phyloP scores from a whole-genome alignment of 2,329 filamentous ascomycete species.

The Colletotrichum trifolii region DNA sequence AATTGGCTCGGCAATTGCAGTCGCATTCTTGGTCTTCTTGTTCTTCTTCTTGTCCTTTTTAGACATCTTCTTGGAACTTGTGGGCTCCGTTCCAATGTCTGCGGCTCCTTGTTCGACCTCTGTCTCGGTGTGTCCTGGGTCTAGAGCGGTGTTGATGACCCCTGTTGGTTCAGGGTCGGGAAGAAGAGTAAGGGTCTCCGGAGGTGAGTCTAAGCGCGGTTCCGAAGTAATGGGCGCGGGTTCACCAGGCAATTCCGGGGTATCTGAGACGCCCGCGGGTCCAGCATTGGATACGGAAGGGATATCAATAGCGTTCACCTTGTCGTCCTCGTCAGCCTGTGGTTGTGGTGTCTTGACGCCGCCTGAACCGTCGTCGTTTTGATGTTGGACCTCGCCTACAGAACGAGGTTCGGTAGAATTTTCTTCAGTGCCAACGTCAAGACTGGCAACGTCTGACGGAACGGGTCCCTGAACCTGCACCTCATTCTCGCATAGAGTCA shows the following conservation, averaged over 20 bases:
- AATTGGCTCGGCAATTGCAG: constrained; percentile 9
- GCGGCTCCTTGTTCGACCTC: constrained; percentile 10
- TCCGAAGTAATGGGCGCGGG: constrained; percentile 21
- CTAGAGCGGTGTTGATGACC: constrained; percentile 22
- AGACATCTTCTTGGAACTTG: constrained; percentile 39
- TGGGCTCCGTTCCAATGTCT: constrained; percentile 30
- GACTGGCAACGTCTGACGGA: constrained; percentile 25
- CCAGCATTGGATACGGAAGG: constrained; percentile 14
- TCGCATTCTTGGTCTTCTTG: constrained; percentile 30
- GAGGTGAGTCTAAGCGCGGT: constrained; percentile 26
- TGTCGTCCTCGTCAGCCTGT: constrained; percentile 44
- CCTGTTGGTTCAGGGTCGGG: constrained; percentile 23
- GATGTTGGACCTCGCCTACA: constrained; percentile 40
- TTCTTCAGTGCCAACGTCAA: constrained; percentile 34
- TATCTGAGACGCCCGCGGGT: constrained; percentile 16
- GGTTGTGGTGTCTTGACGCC: constrained; percentile 44
- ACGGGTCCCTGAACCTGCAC: constrained; percentile 5
- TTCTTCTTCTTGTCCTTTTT: constrained; percentile 41
- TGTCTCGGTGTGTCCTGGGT: constrained; percentile 19
- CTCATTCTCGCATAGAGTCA: not conserved
- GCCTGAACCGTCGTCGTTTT: constrained; percentile 38
- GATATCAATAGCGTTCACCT: constrained; percentile 6
- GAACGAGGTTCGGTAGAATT: constrained; percentile 26
- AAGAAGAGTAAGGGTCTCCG: constrained; percentile 8
- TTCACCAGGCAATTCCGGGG: constrained; percentile 30